phyloP scores from a whole-genome alignment of 2,329 filamentous ascomycete species.

The Leptographium galeiforme region DNA sequence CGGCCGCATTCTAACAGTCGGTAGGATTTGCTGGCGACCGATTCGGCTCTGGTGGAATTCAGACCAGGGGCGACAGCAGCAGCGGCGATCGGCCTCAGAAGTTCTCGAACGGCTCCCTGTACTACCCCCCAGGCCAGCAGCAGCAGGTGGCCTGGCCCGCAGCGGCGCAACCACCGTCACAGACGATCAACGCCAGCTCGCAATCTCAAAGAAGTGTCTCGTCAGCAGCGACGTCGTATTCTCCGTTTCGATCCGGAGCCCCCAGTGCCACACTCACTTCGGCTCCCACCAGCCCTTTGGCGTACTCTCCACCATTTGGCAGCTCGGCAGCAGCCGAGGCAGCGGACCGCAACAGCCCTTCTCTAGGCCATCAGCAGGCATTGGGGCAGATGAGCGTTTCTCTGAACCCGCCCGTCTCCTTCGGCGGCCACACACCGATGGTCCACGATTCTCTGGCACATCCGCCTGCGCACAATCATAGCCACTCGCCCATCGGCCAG shows the following conservation, averaged over 20 bases:
- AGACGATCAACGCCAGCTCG: not conserved
- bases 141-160: not conserved
- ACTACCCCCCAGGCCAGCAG: not conserved
- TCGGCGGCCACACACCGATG: constrained; percentile 9
- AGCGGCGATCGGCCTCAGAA: not conserved
- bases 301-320: not conserved
- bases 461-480: not conserved
- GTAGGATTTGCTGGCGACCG: constrained; percentile 1
- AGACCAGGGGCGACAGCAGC: not conserved
- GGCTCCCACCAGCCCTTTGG: not conserved
- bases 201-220: not conserved
- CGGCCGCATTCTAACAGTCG: not conserved
- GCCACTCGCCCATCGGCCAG: not conserved
- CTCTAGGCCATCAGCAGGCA: not conserved
- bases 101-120: not conserved
- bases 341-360: not conserved
- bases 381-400: constrained; percentile 9
- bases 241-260: not conserved
- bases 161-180: not conserved
- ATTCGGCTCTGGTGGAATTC: not conserved
- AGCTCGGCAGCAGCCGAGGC: not conserved
- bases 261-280: not conserved
- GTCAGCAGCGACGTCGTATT: not conserved
- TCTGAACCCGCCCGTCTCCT: constrained; percentile 7
- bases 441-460: constrained; percentile 1